A percentile compares a stretch with the other conserved stretches of the same genome.
These are phyloP conservation scores for Flaveria ramosissima DNA, from an alignment of 129 eudicot genomes.

Conservation along the genomic window DNA sequence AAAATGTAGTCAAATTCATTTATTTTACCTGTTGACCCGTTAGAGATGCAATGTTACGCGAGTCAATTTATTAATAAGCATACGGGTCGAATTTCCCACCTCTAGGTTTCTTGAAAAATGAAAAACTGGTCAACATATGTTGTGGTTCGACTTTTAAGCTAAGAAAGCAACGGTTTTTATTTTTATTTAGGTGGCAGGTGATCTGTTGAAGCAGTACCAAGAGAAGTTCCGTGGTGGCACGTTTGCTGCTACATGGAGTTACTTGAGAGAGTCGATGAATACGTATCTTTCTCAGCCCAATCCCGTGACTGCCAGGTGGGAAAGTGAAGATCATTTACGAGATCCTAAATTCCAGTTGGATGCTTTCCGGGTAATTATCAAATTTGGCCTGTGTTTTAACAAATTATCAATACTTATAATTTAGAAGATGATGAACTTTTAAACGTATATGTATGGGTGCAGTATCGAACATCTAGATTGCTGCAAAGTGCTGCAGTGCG, in stretches of 20 bases:
- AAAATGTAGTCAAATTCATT: too few relatives aligned
- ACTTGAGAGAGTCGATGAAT: constrained; percentile 90
- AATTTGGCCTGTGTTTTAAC: background rate
- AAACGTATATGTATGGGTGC: constrained; percentile 30
- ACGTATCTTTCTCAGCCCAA: constrained; percentile 91
- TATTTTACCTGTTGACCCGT: background rate
- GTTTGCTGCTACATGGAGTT: constrained; percentile 84
- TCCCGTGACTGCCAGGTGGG: constrained; percentile 93
- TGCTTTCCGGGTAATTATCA: constrained; percentile 77
- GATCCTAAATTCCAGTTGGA: constrained; percentile 93
- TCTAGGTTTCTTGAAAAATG: background rate
- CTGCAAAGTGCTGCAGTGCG: constrained; percentile 92
- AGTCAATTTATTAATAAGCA: background rate
- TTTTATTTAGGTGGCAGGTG: constrained; percentile 73
- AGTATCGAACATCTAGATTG: constrained; percentile 95
- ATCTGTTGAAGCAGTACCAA: constrained; percentile 87
- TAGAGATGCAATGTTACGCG: background rate
- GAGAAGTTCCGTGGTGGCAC: constrained; percentile 90
- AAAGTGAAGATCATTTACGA: constrained; percentile 84
- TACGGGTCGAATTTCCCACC: background rate
- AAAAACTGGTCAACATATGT: background rate
- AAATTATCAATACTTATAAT: background rate
- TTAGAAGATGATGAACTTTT: background rate
- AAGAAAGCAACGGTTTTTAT: constrained; percentile 13
- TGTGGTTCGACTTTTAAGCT: background rate